Conservation (phyloP, 2,329 filamentous ascomycete genomes). For the Berkeleyomyces rouxiae region DNA sequence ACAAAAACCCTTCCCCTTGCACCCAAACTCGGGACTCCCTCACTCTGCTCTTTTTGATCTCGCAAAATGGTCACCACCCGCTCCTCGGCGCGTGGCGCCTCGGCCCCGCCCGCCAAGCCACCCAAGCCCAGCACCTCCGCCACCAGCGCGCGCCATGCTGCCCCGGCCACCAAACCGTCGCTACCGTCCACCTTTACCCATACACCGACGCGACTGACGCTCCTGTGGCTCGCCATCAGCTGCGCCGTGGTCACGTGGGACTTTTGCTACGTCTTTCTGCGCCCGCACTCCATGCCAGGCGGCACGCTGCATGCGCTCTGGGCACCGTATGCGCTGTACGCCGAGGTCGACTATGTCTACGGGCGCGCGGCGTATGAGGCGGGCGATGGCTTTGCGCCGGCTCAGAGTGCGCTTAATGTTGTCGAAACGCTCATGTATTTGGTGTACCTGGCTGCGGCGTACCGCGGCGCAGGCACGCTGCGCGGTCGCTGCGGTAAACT, state of each 20-base stretch:
- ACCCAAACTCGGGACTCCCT: not conserved
- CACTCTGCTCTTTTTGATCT: not conserved
- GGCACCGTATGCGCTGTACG: constrained; percentile 67
- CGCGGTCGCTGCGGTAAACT: constrained; percentile 27
- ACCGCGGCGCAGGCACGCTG: constrained; percentile 20
- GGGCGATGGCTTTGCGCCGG: constrained; percentile 57
- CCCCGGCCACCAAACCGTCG: not conserved
- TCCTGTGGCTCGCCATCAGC: constrained; percentile 58
- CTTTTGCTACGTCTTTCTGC: constrained; percentile 58
- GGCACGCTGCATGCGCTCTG: constrained; percentile 60
- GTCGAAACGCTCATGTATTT: constrained; percentile 50
- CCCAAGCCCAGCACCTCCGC: constrained; percentile 2
- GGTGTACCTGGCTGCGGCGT: constrained; percentile 31
- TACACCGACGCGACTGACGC: constrained; percentile 28
- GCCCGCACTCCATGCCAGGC: constrained; percentile 68
- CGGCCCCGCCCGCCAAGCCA: constrained; percentile 15
- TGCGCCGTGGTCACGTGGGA: constrained; percentile 74
- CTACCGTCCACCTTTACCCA: constrained; percentile 25
- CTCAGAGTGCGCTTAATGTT: constrained; percentile 53
- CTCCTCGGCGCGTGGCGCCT: constrained; percentile 20
- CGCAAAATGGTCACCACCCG: constrained; percentile 24
- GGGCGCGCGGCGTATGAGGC: constrained; percentile 55
- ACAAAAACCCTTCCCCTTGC: not conserved
- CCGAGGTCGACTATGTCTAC: constrained; percentile 64
- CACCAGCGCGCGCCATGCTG: constrained; percentile 4